phyloP scores from a whole-genome alignment of 805 yeast species.

The Candida schatavii region DNA sequence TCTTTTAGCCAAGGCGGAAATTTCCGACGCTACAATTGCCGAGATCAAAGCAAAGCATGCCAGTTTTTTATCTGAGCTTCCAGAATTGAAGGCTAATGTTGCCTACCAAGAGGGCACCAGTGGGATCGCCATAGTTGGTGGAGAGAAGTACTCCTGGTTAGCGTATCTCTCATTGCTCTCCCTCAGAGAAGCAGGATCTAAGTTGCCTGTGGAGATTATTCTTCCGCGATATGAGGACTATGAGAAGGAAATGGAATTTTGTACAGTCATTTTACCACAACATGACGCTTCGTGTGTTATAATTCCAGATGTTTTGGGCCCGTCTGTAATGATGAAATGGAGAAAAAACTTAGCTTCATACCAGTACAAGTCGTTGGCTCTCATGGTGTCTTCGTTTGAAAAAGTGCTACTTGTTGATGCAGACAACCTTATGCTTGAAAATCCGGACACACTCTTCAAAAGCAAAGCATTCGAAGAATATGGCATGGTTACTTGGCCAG shows the following conservation, averaged over 20 bases:
- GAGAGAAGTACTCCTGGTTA: conserved; percentile 34
- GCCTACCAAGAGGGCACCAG: conserved; percentile 20
- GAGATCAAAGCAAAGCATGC: conserved; percentile 23
- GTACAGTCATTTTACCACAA: conserved; percentile 59
- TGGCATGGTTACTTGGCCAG: conserved; percentile 44
- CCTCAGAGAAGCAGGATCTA: conserved; percentile 36
- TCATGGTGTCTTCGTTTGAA: conserved; percentile 33
- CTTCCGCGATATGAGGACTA: conserved; percentile 33
- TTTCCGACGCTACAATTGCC: conserved; percentile 19
- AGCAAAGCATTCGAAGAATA: conserved; percentile 25
- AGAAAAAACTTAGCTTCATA: conserved; percentile 51
- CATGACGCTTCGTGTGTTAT: conserved; percentile 68
- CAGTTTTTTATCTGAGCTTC: conserved; percentile 19
- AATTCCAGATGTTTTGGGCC: conserved; percentile 48
- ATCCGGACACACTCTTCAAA: conserved; percentile 29
- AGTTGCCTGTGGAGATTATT: conserved; percentile 37
- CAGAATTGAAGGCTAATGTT: conserved; percentile 15
- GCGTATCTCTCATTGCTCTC: conserved; percentile 29
- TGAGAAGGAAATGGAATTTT: conserved; percentile 34
- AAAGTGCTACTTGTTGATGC: conserved; percentile 33
- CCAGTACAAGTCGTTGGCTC: conserved; percentile 63
- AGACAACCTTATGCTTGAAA: conserved; percentile 28
- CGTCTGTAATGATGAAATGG: conserved; percentile 39
- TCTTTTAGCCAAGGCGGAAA: conserved; percentile 23
- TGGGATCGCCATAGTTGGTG: conserved; percentile 37